Conservation (phyloP, 2,329 filamentous ascomycete genomes). For the Periglandula ipomoeae region DNA sequence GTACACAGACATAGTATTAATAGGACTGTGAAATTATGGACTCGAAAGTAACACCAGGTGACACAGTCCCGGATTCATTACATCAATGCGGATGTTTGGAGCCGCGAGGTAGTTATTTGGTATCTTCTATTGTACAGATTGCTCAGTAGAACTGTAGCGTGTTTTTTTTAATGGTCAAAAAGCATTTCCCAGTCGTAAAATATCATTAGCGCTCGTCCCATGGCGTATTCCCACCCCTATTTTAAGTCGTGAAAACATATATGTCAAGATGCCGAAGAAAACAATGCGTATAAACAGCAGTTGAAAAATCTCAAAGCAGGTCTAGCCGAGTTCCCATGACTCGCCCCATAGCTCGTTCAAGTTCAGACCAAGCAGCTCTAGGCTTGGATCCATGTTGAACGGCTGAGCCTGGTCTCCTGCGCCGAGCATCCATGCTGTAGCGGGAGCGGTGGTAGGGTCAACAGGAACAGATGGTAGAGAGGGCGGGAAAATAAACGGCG, state of each 20-base stretch:
- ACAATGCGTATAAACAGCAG: neutral
- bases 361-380: constrained; percentile 44
- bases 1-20: too few relatives aligned
- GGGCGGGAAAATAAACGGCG: constrained; percentile 30
- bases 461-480: constrained; percentile 25
- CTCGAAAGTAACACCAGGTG: too few relatives aligned
- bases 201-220: neutral
- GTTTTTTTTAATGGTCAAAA: too few relatives aligned
- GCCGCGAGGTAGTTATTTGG: too few relatives aligned
- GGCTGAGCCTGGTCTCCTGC: constrained; percentile 24
- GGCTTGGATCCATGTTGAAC: constrained; percentile 43
- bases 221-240: neutral
- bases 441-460: constrained; percentile 22
- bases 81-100: too few relatives aligned
- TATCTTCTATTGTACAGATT: too few relatives aligned
- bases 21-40: too few relatives aligned
- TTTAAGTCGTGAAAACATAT: neutral
- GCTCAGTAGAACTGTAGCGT: too few relatives aligned
- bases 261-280: neutral
- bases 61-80: too few relatives aligned
- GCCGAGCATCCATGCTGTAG: constrained; percentile 25
- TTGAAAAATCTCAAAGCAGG: neutral
- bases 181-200: too few relatives aligned
- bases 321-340: constrained; percentile 32
- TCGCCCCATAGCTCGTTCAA: constrained; percentile 48